Conservation (phyloP, 495 filamentous ascomycete genomes). For the Neurospora discreta region DNA sequence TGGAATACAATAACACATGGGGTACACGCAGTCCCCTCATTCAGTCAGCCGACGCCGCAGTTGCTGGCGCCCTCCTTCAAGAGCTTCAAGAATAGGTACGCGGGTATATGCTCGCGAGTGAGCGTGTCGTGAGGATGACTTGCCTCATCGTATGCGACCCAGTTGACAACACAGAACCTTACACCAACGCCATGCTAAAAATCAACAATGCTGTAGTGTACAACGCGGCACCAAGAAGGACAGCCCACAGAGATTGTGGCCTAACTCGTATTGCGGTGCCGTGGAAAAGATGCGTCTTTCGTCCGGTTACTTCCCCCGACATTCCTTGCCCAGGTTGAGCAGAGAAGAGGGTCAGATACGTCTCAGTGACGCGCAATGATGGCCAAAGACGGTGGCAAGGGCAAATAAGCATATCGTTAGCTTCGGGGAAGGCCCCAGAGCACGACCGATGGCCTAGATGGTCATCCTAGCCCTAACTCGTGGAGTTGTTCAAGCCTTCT, state of each 20-base stretch:
- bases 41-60: background rate
- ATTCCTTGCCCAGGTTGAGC: background rate
- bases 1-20: background rate
- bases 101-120: background rate
- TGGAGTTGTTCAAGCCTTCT: constrained; percentile 3
- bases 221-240: background rate
- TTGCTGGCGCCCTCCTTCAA: background rate
- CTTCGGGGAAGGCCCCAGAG: background rate
- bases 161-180: background rate
- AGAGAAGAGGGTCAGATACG: background rate
- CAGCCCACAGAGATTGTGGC: background rate
- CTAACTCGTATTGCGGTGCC: background rate
- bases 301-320: background rate
- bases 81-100: background rate
- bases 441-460: background rate
- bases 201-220: background rate
- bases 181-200: constrained; percentile 3
- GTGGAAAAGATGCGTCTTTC: background rate
- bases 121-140: background rate
- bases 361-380: background rate
- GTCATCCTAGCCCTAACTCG: background rate
- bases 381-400: background rate
- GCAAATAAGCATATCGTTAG: background rate
- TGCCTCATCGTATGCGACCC: background rate
- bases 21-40: background rate